A percentile compares a stretch with the other conserved stretches of the same genome.
Evolutionary conservation across 2,329 filamentous ascomycete genomes (phyloP).

Genomic region (Tothia fuscella): DNA sequence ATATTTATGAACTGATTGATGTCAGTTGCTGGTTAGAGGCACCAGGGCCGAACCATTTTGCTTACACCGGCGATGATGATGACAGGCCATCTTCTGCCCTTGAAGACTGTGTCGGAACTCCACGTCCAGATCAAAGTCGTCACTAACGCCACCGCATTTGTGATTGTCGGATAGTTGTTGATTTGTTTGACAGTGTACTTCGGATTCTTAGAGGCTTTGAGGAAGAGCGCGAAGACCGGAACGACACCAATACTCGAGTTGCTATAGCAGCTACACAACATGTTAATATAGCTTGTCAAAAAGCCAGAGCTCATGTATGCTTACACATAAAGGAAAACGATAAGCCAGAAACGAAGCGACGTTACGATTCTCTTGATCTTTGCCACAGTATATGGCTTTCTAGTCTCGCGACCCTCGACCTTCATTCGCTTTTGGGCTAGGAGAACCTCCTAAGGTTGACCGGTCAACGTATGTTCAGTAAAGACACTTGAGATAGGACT

Average conservation of each 20-base stretch:
- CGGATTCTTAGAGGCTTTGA: background rate
- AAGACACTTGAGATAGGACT: background rate
- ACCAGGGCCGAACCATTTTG: background rate
- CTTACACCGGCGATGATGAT: background rate
- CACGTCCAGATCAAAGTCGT: background rate
- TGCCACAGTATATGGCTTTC: conserved; percentile 33
- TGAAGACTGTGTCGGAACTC: background rate
- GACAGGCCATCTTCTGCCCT: background rate
- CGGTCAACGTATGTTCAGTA: background rate
- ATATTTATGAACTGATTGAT: background rate
- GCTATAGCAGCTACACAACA: too few species aligned
- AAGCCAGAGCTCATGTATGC: too few species aligned
- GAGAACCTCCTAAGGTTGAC: conserved; percentile 28
- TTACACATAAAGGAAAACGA: too few species aligned
- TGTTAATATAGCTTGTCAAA: too few species aligned
- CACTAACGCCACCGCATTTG: background rate
- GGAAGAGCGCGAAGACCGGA: too few species aligned
- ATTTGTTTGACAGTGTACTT: background rate
- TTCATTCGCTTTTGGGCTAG: conserved; percentile 39
- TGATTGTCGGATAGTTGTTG: background rate
- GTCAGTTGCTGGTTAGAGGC: background rate
- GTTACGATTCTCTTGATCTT: conserved; percentile 50
- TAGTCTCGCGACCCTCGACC: conserved; percentile 33
- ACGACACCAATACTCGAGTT: too few species aligned
- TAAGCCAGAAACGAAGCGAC: too few species aligned